phyloP scores from a whole-genome alignment of 2,329 filamentous ascomycete species.

The Seiridium unicorne region DNA sequence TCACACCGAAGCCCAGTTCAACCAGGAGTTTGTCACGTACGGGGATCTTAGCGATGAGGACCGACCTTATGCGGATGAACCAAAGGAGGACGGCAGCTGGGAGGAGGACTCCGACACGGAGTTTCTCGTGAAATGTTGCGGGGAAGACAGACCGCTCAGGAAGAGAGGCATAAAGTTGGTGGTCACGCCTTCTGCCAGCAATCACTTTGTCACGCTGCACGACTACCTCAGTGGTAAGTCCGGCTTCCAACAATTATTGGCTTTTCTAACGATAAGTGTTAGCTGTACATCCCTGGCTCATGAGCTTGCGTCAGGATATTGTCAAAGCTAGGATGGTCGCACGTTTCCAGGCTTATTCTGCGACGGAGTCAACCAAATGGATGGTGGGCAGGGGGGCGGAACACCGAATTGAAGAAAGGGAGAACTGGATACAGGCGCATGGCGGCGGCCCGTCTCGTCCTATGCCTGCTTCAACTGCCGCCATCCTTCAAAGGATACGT shows the following conservation, averaged over 20 bases:
- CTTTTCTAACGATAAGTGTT: conserved; percentile 10
- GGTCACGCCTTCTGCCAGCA: conserved; percentile 19
- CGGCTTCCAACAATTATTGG: not conserved
- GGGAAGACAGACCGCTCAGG: conserved; percentile 18
- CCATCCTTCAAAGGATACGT: not conserved
- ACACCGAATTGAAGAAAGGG: not conserved
- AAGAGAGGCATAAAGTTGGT: conserved; percentile 16
- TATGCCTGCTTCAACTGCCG: not conserved
- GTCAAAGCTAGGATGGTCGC: not conserved
- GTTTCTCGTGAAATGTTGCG: conserved; percentile 22
- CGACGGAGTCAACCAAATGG: not conserved
- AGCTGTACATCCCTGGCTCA: conserved; percentile 25
- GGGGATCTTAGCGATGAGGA: not conserved
- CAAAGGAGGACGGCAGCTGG: not conserved
- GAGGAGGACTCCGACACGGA: conserved; percentile 16
- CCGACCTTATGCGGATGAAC: not conserved
- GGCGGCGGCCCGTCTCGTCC: not conserved
- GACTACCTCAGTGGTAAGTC: conserved; percentile 21
- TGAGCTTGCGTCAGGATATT: not conserved
- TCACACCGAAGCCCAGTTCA: conserved; percentile 10
- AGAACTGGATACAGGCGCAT: not conserved
- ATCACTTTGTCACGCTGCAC: conserved; percentile 21
- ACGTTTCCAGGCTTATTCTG: not conserved
- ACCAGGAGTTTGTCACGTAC: not conserved
- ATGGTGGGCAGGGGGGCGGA: not conserved